Evolutionary conservation across 1,139 yeast species (phyloP).

Genomic region (Scheffersomyces illinoinensis): DNA sequence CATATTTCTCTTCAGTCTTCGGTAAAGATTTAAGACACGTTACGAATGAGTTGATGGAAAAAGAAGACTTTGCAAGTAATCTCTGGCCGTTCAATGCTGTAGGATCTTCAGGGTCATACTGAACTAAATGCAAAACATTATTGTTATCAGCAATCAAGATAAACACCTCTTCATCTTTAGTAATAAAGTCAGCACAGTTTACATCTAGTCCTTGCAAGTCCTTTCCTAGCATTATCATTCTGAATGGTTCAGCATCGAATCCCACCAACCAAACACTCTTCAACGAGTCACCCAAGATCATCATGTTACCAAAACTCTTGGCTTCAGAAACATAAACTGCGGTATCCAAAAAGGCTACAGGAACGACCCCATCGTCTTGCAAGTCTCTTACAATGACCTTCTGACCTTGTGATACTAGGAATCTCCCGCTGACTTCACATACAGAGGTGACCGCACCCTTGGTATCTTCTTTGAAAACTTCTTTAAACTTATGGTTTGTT

Average conservation of each 20-base stretch:
- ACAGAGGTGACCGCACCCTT: conserved; percentile 85
- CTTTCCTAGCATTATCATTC: conserved; percentile 78
- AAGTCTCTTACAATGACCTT: conserved; percentile 79
- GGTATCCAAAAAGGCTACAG: conserved; percentile 91
- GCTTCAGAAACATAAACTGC: conserved; percentile 78
- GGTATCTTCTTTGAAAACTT: conserved; percentile 71
- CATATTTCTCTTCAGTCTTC: conserved; percentile 29
- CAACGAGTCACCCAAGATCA: conserved; percentile 77
- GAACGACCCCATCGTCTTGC: conserved; percentile 81
- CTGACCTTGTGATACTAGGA: conserved; percentile 86
- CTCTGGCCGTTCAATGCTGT: conserved; percentile 78
- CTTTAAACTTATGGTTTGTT: conserved; percentile 75
- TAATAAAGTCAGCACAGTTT: conserved; percentile 68
- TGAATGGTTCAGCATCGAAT: conserved; percentile 92
- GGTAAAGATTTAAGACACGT: conserved; percentile 62
- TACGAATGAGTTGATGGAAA: conserved; percentile 65
- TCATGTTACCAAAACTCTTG: conserved; percentile 78
- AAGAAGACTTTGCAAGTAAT: conserved; percentile 68
- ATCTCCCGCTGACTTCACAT: conserved; percentile 81
- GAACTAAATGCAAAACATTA: conserved; percentile 69
- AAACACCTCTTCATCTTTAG: conserved; percentile 66
- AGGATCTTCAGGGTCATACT: conserved; percentile 93
- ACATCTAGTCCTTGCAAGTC: conserved; percentile 68
- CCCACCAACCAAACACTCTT: conserved; percentile 85
- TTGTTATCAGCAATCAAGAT: conserved; percentile 72